These are phyloP conservation scores for Achaetomium macrosporum DNA, from an alignment of 2,329 filamentous ascomycete species.

Conservation along the genomic window DNA sequence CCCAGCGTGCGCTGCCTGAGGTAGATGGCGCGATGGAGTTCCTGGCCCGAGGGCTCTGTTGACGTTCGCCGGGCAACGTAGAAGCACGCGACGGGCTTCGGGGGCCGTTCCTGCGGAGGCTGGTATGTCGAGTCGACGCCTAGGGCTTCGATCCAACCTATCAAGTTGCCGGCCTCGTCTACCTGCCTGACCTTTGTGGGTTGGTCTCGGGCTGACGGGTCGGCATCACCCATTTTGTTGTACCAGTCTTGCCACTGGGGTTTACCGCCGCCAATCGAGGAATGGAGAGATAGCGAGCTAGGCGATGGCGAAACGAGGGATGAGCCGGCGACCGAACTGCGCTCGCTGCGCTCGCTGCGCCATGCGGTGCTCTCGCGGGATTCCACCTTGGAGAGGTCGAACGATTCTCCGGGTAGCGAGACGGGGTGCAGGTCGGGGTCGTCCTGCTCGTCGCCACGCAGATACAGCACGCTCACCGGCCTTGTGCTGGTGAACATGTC, in stretches of 20 bases:
- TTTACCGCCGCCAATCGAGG: slow-evolving; percentile 39
- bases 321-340: slow-evolving; percentile 54
- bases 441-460: slow-evolving; percentile 70
- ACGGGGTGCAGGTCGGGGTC: slow-evolving; percentile 77
- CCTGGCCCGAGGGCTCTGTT: slow-evolving; percentile 42
- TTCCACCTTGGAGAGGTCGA: slow-evolving; percentile 52
- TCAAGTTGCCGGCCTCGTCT: slow-evolving; percentile 59
- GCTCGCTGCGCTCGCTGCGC: slow-evolving; percentile 51
- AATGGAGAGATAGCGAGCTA: slow-evolving; percentile 58
- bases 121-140: slow-evolving; percentile 84
- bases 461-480: slow-evolving; percentile 69
- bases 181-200: slow-evolving; percentile 47
- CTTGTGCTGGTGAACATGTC: slow-evolving; percentile 86
- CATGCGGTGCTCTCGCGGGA: slow-evolving; percentile 44
- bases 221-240: slow-evolving; percentile 45
- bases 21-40: slow-evolving; percentile 81
- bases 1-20: slow-evolving; percentile 68
- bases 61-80: slow-evolving; percentile 61
- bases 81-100: slow-evolving; percentile 79
- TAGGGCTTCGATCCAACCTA: slow-evolving; percentile 83
- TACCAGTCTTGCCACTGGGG: slow-evolving; percentile 49
- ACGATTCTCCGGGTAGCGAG: slow-evolving; percentile 60
- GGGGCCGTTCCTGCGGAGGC: slow-evolving; percentile 63
- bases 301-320: slow-evolving; percentile 61
- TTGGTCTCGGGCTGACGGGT: slow-evolving; percentile 38